A percentile compares a stretch with the other conserved stretches of the same genome.
These are phyloP conservation scores for Forsythia suspensa DNA, from an alignment of 257 asterid species.

Conservation along the genomic window DNA sequence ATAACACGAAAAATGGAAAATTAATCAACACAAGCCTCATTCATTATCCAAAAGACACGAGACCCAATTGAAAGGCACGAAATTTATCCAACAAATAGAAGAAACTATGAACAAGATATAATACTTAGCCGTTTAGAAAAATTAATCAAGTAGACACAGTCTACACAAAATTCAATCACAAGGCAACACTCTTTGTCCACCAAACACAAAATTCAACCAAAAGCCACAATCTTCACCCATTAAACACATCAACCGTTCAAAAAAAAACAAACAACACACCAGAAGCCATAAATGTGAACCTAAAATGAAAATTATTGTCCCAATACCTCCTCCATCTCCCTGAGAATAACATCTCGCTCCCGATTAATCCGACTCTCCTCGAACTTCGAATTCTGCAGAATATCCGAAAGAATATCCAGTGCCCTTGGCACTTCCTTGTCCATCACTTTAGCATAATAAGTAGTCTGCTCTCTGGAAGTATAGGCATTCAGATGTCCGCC, in stretches of 20 bases:
- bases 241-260: not conserved
- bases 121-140: not conserved
- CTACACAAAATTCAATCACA: not conserved
- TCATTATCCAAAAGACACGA: not conserved
- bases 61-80: not conserved
- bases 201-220: constrained; percentile 1
- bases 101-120: not conserved
- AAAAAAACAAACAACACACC: not conserved
- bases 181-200: constrained; percentile 5
- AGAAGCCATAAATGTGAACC: not conserved
- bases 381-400: constrained; percentile 80
- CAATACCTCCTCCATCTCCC: constrained; percentile 96
- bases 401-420: constrained; percentile 77
- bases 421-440: constrained; percentile 69
- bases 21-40: not conserved
- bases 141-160: not conserved
- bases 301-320: not conserved
- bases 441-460: constrained; percentile 82
- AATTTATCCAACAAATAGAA: not conserved
- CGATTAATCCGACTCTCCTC: constrained; percentile 61
- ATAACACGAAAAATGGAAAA: not conserved
- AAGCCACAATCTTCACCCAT: constrained; percentile 4
- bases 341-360: constrained; percentile 91
- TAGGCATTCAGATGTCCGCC: constrained; percentile 99
- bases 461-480: constrained; percentile 93